Conservation (phyloP, 306 rosid genomes). For the Begonia masoniana region DNA sequence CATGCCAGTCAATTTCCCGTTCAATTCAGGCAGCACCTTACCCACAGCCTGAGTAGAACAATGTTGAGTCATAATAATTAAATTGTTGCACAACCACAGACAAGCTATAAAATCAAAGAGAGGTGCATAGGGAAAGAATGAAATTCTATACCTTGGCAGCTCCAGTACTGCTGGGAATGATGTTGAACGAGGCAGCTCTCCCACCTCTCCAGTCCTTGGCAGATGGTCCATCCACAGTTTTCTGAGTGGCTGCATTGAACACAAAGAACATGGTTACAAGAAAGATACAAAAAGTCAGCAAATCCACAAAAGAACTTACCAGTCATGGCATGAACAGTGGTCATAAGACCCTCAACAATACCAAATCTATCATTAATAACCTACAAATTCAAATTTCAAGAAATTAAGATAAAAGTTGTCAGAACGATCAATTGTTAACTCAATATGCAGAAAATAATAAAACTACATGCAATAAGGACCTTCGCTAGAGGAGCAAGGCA, state of each 20-base stretch:
- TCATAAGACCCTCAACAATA: conserved; percentile 96
- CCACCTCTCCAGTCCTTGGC: conserved; percentile 99
- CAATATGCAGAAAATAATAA: no score
- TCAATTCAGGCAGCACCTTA: conserved; percentile 53
- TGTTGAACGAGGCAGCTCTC: conserved; percentile 97
- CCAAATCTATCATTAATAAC: conserved; percentile 86
- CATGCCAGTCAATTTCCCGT: conserved; percentile 84
- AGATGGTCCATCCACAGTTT: conserved; percentile 99
- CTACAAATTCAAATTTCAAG: conserved; percentile 11
- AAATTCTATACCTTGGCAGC: conserved; percentile 79
- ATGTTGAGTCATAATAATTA: not conserved
- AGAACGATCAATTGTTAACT: no score
- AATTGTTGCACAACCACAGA: not conserved
- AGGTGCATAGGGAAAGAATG: not conserved
- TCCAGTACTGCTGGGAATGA: conserved; percentile 98
- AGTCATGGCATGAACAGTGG: conserved; percentile 83
- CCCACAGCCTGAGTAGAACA: conserved; percentile 42
- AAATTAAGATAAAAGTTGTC: not conserved
- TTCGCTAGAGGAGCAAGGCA: conserved; percentile 66
- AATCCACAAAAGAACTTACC: conserved; percentile 29
- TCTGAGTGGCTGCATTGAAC: conserved; percentile 62
- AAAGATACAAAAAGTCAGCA: not conserved
- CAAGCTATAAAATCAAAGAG: not conserved
- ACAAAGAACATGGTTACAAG: not conserved
- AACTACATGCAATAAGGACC: not conserved